Conservation (phyloP, 139 green algal species). For the Yamagishiella unicocca region DNA sequence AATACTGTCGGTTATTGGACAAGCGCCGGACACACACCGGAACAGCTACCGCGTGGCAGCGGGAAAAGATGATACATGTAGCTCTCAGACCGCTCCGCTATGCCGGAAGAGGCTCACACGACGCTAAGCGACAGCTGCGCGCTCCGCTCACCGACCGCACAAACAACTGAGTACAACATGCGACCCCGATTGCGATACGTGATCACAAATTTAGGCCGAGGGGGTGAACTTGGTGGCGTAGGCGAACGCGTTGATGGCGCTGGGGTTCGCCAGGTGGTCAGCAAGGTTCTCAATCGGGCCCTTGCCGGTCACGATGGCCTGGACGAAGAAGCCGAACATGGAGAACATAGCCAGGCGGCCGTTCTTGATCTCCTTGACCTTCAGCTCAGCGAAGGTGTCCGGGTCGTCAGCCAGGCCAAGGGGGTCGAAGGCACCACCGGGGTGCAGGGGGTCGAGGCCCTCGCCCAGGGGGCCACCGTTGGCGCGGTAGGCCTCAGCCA, state of each 20-base stretch:
- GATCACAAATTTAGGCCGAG: conserved; percentile 31
- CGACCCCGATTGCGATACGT: too few relatives aligned
- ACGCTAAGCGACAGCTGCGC: background rate
- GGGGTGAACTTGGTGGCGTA: conserved; percentile 80
- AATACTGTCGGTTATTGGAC: background rate
- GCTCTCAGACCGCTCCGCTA: background rate
- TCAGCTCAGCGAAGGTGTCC: conserved; percentile 83
- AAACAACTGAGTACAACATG: too few relatives aligned
- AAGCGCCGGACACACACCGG: background rate
- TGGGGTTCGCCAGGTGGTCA: conserved; percentile 85
- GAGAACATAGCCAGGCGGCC: conserved; percentile 93
- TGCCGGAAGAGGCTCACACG: background rate
- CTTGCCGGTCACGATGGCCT: conserved; percentile 85
- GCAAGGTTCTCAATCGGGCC: conserved; percentile 83
- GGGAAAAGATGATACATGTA: background rate
- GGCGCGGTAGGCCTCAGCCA: conserved; percentile 94
- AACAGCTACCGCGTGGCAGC: too few relatives aligned
- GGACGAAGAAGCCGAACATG: conserved; percentile 88
- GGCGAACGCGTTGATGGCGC: conserved; percentile 81
- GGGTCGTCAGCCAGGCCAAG: conserved; percentile 94
- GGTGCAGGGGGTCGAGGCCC: conserved; percentile 64
- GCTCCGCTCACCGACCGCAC: too few relatives aligned
- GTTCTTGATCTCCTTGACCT: conserved; percentile 90
- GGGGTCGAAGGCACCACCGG: conserved; percentile 88
- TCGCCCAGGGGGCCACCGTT: conserved; percentile 90